Evolutionary conservation across 345 rosid species (phyloP).

Genomic region (Salix brachista): DNA sequence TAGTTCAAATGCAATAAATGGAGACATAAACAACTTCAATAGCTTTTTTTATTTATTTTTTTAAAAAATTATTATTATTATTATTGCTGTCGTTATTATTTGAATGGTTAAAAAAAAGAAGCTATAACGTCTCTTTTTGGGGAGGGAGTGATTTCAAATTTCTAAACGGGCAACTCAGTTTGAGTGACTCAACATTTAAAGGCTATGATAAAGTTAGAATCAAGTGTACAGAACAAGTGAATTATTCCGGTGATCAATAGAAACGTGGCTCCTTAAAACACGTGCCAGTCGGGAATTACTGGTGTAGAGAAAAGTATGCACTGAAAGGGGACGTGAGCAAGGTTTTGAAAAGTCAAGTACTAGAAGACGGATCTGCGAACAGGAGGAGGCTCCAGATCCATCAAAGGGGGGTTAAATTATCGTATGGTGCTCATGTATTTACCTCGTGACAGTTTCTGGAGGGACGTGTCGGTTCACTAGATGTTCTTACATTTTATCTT

Average conservation of each 20-base stretch:
- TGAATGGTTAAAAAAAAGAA: background rate
- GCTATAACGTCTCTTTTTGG: conserved; percentile 60
- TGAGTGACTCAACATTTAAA: background rate
- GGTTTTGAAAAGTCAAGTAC: background rate
- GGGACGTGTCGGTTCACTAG: no score
- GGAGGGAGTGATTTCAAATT: conserved; percentile 62
- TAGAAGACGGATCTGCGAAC: background rate
- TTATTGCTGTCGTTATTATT: conserved; percentile 3
- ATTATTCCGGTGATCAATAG: background rate
- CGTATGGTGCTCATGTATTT: no score
- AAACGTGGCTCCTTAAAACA: conserved; percentile 5
- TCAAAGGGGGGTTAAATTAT: background rate
- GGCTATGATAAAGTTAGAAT: conserved; percentile 8
- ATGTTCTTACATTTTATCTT: no score
- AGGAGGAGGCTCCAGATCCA: background rate
- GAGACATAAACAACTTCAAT: conserved; percentile 9
- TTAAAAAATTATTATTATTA: background rate
- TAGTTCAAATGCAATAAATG: conserved; percentile 48
- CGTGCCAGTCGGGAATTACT: background rate
- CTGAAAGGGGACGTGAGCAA: background rate
- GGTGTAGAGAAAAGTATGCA: background rate
- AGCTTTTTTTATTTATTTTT: background rate
- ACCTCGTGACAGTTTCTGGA: no score
- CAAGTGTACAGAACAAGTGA: background rate
- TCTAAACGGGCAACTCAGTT: conserved; percentile 24